Conservation (phyloP, 257 asterid species). For the Haberlea rhodopensis region DNA sequence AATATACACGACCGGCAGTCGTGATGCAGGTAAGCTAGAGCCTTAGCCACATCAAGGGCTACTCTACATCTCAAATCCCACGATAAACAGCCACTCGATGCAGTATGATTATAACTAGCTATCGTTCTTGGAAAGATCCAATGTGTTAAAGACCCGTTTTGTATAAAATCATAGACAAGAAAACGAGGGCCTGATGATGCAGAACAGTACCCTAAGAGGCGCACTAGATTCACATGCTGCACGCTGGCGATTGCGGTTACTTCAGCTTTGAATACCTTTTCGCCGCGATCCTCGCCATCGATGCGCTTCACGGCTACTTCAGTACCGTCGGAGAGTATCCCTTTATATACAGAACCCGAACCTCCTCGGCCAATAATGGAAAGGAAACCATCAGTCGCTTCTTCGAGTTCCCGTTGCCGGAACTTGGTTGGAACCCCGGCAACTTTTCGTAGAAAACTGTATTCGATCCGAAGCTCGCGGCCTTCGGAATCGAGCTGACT, state of each 20-base stretch:
- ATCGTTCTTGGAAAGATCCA: slow-evolving; percentile 53
- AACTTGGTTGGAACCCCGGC: slow-evolving; percentile 78
- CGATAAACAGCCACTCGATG: too few species aligned
- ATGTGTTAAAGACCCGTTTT: slow-evolving; percentile 60
- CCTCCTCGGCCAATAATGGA: too few species aligned
- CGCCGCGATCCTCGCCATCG: slow-evolving; percentile 68
- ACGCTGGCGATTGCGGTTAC: slow-evolving; percentile 76
- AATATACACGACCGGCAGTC: too few species aligned
- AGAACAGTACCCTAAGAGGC: slow-evolving; percentile 61
- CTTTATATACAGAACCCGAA: too few species aligned
- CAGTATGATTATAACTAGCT: background rate
- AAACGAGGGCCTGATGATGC: slow-evolving; percentile 55
- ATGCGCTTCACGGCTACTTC: slow-evolving; percentile 66
- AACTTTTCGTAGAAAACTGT: slow-evolving; percentile 76
- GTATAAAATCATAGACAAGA: slow-evolving; percentile 52
- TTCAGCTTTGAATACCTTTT: slow-evolving; percentile 61
- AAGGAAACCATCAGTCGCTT: too few species aligned
- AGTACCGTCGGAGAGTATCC: slow-evolving; percentile 67
- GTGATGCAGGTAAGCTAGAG: too few species aligned
- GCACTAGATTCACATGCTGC: slow-evolving; percentile 67
- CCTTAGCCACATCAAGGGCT: too few species aligned
- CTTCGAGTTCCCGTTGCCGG: too few species aligned
- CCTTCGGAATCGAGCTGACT: slow-evolving; percentile 48
- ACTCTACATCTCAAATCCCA: too few species aligned
- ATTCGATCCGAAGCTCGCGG: slow-evolving; percentile 67